phyloP scores from a whole-genome alignment of 176 grass and related monocot species.

The Carex kokanica region DNA sequence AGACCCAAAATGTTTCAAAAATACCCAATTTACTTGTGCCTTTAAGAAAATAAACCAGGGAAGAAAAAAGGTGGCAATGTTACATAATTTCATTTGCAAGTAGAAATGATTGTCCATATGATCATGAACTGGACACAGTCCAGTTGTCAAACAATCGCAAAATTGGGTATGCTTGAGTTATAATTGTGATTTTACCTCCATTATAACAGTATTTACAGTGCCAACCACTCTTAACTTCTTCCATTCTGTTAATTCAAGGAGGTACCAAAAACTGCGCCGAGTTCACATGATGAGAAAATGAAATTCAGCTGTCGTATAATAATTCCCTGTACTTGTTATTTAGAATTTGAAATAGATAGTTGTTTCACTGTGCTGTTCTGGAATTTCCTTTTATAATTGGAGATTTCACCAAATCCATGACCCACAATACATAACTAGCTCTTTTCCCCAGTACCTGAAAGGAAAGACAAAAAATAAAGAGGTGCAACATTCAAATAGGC shows the following conservation, averaged over 20 bases:
- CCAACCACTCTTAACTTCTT: not conserved
- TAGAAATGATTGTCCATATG: not conserved
- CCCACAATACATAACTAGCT: not conserved
- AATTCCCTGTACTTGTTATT: not conserved
- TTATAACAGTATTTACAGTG: not conserved
- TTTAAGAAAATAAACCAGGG: not conserved
- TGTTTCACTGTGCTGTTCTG: not conserved
- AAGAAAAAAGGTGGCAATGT: not conserved
- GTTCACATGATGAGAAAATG: not conserved
- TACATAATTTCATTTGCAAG: conserved; percentile 6
- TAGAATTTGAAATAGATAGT: not conserved
- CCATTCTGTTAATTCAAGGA: not conserved
- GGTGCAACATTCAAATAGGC: not conserved
- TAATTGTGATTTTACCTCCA: not conserved
- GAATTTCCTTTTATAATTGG: not conserved
- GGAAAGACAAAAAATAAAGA: not conserved
- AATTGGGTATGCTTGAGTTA: not conserved
- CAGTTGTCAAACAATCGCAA: not conserved
- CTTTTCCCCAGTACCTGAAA: not conserved
- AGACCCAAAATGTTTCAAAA: not conserved
- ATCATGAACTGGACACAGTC: not conserved
- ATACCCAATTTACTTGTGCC: not conserved
- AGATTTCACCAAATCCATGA: not conserved
- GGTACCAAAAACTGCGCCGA: not conserved
- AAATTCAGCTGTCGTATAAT: not conserved